Percentiles rank a stretch among this genome's conserved stretches.
Evolutionary conservation across 768 basidiomycete genomes (phyloP).

Genomic region (Gymnopilus junonius): DNA sequence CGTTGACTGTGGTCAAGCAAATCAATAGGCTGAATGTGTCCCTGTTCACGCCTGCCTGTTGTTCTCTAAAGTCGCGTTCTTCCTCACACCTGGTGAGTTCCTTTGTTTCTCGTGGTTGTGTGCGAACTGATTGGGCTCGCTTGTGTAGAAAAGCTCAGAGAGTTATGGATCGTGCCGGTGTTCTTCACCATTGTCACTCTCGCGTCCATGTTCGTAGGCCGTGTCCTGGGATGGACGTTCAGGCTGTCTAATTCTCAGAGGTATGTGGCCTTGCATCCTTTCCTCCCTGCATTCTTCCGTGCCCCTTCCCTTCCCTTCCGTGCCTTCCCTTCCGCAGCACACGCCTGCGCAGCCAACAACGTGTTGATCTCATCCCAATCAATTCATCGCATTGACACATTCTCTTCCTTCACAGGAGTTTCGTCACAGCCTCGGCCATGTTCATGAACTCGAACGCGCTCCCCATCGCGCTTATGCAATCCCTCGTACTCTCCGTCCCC

Average conservation of each 20-base stretch:
- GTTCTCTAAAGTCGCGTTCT: constrained; percentile 96
- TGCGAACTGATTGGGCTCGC: too few species aligned
- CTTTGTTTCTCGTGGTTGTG: background rate
- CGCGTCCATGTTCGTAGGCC: constrained; percentile 73
- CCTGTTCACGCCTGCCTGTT: constrained; percentile 89
- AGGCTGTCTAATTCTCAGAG: constrained; percentile 77
- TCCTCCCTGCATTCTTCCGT: too few species aligned
- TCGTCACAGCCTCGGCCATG: constrained; percentile 82
- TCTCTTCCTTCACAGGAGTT: constrained; percentile 51
- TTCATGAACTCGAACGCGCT: constrained; percentile 96
- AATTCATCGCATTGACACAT: background rate
- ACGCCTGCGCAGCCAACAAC: background rate
- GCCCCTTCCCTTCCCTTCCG: too few species aligned
- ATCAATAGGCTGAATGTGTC: constrained; percentile 85
- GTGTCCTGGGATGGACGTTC: constrained; percentile 61
- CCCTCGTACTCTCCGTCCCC: constrained; percentile 81
- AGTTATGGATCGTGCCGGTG: constrained; percentile 85
- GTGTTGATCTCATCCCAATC: background rate
- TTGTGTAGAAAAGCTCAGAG: constrained; percentile 70
- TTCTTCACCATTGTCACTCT: constrained; percentile 81
- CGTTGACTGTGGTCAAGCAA: too few species aligned
- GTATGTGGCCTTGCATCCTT: too few species aligned
- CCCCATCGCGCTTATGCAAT: constrained; percentile 92
- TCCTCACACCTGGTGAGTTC: constrained; percentile 69
- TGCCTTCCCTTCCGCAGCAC: background rate